Evolutionary conservation across 2,329 filamentous ascomycete genomes (phyloP).

Genomic region (Xylariaceae sp.): DNA sequence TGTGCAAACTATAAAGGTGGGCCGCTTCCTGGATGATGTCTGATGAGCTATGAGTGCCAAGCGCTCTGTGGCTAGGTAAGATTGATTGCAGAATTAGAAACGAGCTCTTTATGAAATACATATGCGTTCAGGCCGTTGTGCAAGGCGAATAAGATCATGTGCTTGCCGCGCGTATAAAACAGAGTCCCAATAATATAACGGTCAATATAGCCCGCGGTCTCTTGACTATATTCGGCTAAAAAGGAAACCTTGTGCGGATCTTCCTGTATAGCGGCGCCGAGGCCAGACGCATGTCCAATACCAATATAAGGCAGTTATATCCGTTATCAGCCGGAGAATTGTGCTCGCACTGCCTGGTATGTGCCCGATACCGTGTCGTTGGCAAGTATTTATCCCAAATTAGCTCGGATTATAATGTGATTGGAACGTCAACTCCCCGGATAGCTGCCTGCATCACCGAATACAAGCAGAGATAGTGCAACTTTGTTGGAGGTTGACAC

Average conservation of each 20-base stretch:
- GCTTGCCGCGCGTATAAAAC: conserved; percentile 14
- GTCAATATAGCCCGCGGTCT: conserved; percentile 10
- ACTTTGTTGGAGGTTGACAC: conserved; percentile 2
- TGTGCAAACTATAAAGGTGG: background rate
- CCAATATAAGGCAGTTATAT: conserved; percentile 8
- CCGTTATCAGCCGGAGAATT: background rate
- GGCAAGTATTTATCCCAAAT: background rate
- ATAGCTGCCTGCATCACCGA: conserved; percentile 10
- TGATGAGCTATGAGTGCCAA: no score
- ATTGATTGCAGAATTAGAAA: no score
- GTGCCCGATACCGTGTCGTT: background rate
- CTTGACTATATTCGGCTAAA: conserved; percentile 5
- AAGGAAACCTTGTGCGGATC: conserved; percentile 16
- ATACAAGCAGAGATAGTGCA: background rate
- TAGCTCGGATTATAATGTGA: conserved; percentile 8
- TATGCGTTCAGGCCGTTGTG: background rate
- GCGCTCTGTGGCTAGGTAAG: no score
- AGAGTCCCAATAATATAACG: conserved; percentile 5
- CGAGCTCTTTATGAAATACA: no score
- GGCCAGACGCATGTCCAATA: conserved; percentile 5
- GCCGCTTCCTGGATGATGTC: background rate
- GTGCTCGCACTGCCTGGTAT: background rate
- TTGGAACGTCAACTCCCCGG: conserved; percentile 1
- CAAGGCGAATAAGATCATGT: conserved; percentile 16
- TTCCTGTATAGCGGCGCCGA: conserved; percentile 2